Evolutionary conservation across 257 asterid genomes (phyloP).

Genomic region (Capsicum rhomboideum): DNA sequence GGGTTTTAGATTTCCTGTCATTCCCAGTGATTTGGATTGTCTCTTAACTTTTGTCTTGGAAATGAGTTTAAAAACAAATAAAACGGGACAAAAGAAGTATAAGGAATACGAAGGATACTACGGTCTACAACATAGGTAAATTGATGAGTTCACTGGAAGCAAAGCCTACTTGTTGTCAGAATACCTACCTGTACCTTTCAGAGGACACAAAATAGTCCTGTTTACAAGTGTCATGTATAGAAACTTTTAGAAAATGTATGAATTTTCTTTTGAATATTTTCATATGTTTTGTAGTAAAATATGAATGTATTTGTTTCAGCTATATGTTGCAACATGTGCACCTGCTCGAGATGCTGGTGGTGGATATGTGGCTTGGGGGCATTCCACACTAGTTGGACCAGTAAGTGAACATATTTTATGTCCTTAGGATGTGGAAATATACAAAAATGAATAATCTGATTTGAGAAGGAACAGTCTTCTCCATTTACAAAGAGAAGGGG

Average conservation of each 20-base stretch:
- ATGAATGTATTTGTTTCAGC: constrained; percentile 28
- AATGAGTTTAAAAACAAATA: background rate
- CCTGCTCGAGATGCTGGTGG: constrained; percentile 86
- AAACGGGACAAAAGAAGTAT: background rate
- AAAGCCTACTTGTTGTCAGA: background rate
- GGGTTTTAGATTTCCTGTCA: background rate
- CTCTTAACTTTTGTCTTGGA: background rate
- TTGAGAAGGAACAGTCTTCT: background rate
- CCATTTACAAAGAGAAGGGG: background rate
- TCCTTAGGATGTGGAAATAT: background rate
- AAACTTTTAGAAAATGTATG: background rate
- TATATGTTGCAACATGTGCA: constrained; percentile 88
- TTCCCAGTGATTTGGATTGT: background rate
- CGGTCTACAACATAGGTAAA: background rate
- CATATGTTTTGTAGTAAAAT: background rate
- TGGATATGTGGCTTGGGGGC: constrained; percentile 96
- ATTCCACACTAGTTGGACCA: constrained; percentile 91
- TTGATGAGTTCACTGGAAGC: background rate
- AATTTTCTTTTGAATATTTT: background rate
- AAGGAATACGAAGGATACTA: background rate
- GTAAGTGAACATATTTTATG: constrained; percentile 35
- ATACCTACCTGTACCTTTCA: background rate
- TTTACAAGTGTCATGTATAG: background rate
- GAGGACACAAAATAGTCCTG: background rate
- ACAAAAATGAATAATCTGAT: background rate